These are phyloP conservation scores for Tricharina praecox DNA, from an alignment of 495 filamentous ascomycete genomes.

Conservation along the genomic window DNA sequence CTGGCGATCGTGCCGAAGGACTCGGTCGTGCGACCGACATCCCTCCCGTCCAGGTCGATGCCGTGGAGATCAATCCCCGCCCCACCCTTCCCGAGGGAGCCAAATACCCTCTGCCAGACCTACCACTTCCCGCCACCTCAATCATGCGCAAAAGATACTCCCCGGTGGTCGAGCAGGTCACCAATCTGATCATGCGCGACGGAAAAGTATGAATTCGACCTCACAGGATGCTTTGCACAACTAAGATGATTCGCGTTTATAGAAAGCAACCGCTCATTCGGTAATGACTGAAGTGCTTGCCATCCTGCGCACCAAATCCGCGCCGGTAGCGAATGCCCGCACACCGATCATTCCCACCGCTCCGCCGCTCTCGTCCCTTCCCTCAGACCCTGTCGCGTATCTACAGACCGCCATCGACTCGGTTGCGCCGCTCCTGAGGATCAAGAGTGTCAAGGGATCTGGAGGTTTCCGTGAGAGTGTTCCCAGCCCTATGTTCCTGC, in stretches of 20 bases:
- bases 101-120: conserved; percentile 57
- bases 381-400: conserved; percentile 59
- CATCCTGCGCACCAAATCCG: conserved; percentile 65
- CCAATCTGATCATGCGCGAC: conserved; percentile 74
- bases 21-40: conserved; percentile 17
- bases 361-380: conserved; percentile 55
- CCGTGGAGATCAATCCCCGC: conserved; percentile 14
- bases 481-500: conserved; percentile 53
- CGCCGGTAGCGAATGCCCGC: conserved; percentile 50
- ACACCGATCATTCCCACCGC: conserved; percentile 55
- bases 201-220: conserved; percentile 79
- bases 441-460: conserved; percentile 55
- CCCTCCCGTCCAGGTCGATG: conserved; percentile 12
- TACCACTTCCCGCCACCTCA: conserved; percentile 41
- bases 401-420: conserved; percentile 85
- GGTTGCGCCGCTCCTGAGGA: conserved; percentile 72
- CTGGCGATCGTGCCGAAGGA: conserved; percentile 6
- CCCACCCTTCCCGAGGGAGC: conserved; percentile 35
- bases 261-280: conserved; percentile 40
- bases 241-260: conserved; percentile 6
- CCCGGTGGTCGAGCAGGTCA: conserved; percentile 64
- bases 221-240: conserved; percentile 40
- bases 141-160: conserved; percentile 66
- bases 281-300: conserved; percentile 64
- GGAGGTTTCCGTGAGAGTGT: conserved; percentile 72